Conservation (phyloP, 75 land plant species). For the Pseudotsuga menziesii region DNA sequence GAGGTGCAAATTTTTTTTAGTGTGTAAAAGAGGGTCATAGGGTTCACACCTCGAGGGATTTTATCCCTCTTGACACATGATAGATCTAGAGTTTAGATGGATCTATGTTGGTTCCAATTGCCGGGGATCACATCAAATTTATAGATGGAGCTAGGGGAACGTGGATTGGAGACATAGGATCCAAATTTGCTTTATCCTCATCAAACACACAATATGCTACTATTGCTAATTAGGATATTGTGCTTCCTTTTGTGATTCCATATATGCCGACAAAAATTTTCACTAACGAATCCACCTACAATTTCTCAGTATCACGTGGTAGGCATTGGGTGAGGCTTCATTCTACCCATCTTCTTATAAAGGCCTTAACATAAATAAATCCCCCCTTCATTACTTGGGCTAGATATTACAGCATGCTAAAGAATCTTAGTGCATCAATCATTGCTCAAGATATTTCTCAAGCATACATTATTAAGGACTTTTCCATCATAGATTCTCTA, state of each 20-base stretch:
- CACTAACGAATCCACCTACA: conserved; percentile 25
- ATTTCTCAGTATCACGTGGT: conserved; percentile 22
- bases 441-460: conserved; percentile 36
- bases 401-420: no score
- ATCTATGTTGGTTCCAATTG: no score
- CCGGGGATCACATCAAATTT: no score
- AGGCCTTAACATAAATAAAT: conserved; percentile 6
- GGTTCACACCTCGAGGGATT: no score
- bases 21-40: no score
- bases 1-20: no score
- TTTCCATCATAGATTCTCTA: conserved; percentile 37
- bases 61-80: no score
- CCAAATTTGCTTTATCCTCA: not conserved
- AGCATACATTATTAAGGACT: conserved; percentile 53
- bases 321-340: conserved; percentile 55
- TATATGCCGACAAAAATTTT: conserved; percentile 59
- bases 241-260: conserved; percentile 48
- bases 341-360: conserved; percentile 53
- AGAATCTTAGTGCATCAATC: conserved; percentile 43
- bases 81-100: no score
- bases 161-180: conserved; percentile 20
- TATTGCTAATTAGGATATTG: conserved; percentile 15
- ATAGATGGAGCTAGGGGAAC: conserved; percentile 9
- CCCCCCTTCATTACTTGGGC: no score
- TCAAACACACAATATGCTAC: not conserved